Base-by-base conservation (phyloP, 768 basidiomycete genomes). In the Arthromyces matolae region DNA sequence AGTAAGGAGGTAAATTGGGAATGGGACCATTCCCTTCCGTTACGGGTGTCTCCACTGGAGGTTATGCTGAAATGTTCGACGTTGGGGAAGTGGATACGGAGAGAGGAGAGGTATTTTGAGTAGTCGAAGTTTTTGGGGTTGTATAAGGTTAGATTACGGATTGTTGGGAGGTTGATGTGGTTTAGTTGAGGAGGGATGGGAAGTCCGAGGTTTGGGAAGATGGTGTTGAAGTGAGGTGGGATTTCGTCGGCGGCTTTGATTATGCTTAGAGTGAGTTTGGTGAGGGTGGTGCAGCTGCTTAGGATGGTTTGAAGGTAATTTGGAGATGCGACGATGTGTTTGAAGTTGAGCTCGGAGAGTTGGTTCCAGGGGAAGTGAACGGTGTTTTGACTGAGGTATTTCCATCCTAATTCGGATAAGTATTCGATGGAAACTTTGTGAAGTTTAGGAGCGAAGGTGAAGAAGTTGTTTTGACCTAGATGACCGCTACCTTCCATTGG, bases 81-180 rank as follows among this genome's bases (percentile, higher is more conserved):
- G 7, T 24, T 24, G 10, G 54, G 45, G 32, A 54, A 46, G 12
- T 38, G 32, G 4, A 55, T 32, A 12, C 44, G 42, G 4, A 45
- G 13, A 1, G 23, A 20, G 18, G 33, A 20, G 4, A 52, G 32
- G 25, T 52, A 55, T 8, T 49, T 52, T 25, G 10, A 5, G 27
- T 49, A 55, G 25, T 55, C 40, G 22, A 44, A 49, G 40, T 52
- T 46, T 10, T 42, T 49, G 13, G 34, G 37, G 24, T 52, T 55
- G 27, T 45, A 48, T n/a, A 55, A 40, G 27, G 51, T 52, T 9
- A 55, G 25, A 16, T 27, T 25, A 2, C 39, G 46, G 45, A 54
- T 16, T 38, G 40, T 49, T 7, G 47, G 44, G 16, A 55, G 31
- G 47, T 25, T 38, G 10, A 43, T 13, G 29, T 49, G 48, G 4